Conservation (phyloP, 495 filamentous ascomycete genomes). For the Penicillium longicatenatum region DNA sequence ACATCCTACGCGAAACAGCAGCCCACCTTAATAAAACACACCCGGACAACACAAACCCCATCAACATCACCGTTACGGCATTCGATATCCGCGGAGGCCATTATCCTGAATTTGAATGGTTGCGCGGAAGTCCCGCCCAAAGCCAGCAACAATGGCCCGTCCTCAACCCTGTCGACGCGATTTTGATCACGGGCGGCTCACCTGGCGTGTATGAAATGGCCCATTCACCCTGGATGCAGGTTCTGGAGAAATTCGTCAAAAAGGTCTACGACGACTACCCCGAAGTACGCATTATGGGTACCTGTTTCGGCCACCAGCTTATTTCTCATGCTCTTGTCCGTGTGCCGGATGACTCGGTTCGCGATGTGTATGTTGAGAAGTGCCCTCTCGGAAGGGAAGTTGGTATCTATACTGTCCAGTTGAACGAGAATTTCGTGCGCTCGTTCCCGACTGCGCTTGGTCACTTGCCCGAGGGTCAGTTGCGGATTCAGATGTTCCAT, state of each 20-base stretch:
- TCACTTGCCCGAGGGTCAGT: slow-evolving; percentile 16
- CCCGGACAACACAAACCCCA: slow-evolving; percentile 12
- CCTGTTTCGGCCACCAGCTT: slow-evolving; percentile 46
- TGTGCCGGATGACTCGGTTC: slow-evolving; percentile 19
- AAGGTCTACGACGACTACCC: slow-evolving; percentile 38
- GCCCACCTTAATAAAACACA: slow-evolving; percentile 24
- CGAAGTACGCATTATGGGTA: slow-evolving; percentile 39
- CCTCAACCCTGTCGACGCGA: slow-evolving; percentile 29
- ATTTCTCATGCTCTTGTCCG: slow-evolving; percentile 38
- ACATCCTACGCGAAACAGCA: slow-evolving; percentile 34
- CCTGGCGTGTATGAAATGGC: slow-evolving; percentile 33
- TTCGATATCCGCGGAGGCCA: slow-evolving; percentile 37
- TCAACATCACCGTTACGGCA: slow-evolving; percentile 31
- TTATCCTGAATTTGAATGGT: slow-evolving; percentile 28
- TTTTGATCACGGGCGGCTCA: slow-evolving; percentile 38
- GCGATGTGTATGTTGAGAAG: slow-evolving; percentile 31
- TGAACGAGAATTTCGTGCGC: slow-evolving; percentile 28
- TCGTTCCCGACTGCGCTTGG: slow-evolving; percentile 22
- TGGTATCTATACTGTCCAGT: slow-evolving; percentile 31
- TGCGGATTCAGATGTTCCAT: slow-evolving; percentile 42
- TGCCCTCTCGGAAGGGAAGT: slow-evolving; percentile 37
- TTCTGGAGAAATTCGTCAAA: slow-evolving; percentile 28
- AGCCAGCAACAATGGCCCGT: slow-evolving; percentile 11
- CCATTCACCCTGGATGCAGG: slow-evolving; percentile 33
- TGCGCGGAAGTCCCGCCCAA: slow-evolving; percentile 19